Conservation (phyloP, 192 early-diverging fungal species). For the Coemansia sp. region DNA sequence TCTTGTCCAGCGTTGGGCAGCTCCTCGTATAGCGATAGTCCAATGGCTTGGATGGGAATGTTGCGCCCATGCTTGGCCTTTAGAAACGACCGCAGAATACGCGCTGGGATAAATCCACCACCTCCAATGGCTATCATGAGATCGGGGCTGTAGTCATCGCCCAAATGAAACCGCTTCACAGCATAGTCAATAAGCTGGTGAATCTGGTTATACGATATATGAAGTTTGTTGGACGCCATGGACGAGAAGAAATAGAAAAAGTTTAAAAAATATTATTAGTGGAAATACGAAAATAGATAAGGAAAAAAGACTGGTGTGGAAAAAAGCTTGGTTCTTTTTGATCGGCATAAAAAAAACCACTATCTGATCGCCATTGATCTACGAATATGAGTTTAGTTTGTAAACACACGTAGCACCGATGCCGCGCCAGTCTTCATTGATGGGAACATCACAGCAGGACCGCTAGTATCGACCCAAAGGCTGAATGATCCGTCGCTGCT, state of each 20-base stretch:
- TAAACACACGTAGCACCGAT: constrained; percentile 15
- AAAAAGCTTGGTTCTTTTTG: not conserved
- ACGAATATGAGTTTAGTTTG: not conserved
- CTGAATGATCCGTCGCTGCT: constrained; percentile 11
- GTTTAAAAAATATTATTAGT: not conserved
- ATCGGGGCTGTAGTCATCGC: constrained; percentile 69
- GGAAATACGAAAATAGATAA: not conserved
- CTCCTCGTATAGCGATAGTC: constrained; percentile 77
- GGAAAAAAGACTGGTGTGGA: constrained; percentile 11
- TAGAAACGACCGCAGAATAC: constrained; percentile 74
- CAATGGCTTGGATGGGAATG: constrained; percentile 79
- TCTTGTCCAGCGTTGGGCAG: constrained; percentile 47
- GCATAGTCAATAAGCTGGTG: constrained; percentile 63
- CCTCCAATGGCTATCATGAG: constrained; percentile 78
- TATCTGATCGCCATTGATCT: not conserved
- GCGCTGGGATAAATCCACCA: constrained; percentile 79
- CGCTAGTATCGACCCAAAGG: constrained; percentile 25
- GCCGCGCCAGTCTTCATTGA: constrained; percentile 27
- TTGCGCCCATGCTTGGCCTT: constrained; percentile 68
- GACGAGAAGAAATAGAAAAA: not conserved
- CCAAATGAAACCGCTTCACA: constrained; percentile 60
- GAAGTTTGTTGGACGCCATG: constrained; percentile 59
- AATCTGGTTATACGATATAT: constrained; percentile 69
- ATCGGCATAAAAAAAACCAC: not conserved
- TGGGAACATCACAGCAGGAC: constrained; percentile 19